phyloP scores from a whole-genome alignment of 2,329 filamentous ascomycete species.

The Trichoderma brevicompactum region DNA sequence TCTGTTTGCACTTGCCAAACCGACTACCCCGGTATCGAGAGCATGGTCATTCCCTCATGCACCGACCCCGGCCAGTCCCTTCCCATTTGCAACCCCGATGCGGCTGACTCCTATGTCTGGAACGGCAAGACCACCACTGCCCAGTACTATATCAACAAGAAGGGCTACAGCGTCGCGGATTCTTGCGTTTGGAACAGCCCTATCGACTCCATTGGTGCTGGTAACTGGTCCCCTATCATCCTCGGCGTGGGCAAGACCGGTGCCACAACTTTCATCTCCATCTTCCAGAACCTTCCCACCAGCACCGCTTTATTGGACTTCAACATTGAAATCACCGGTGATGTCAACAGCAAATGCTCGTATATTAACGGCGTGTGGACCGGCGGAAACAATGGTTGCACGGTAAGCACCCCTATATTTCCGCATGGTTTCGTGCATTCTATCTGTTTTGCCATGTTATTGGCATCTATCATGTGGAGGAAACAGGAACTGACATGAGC shows the following conservation, averaged over 20 bases:
- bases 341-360: constrained; percentile 63
- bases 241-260: constrained; percentile 75
- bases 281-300: constrained; percentile 84
- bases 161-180: constrained; percentile 66
- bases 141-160: constrained; percentile 96
- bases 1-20: constrained; percentile 85
- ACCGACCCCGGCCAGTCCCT: constrained; percentile 62
- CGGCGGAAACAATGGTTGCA: constrained; percentile 70
- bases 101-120: constrained; percentile 77
- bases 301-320: constrained; percentile 72
- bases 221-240: constrained; percentile 89
- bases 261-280: constrained; percentile 75
- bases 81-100: constrained; percentile 75
- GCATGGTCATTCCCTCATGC: constrained; percentile 78
- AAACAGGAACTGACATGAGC: constrained; percentile 28
- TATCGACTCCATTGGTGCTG: constrained; percentile 56
- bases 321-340: constrained; percentile 76
- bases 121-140: constrained; percentile 75
- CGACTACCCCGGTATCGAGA: constrained; percentile 92
- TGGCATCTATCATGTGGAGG: not conserved
- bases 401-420: constrained; percentile 62
- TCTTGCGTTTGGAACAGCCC: constrained; percentile 76
- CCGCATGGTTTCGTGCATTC: too few species aligned
- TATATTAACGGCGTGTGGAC: constrained; percentile 67
- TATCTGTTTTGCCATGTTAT: not conserved